Evolutionary conservation across 2,329 filamentous ascomycete genomes (phyloP), one percentile per base, ranked within the genome.

Genomic region (Trichoderma lentiforme): DNA sequence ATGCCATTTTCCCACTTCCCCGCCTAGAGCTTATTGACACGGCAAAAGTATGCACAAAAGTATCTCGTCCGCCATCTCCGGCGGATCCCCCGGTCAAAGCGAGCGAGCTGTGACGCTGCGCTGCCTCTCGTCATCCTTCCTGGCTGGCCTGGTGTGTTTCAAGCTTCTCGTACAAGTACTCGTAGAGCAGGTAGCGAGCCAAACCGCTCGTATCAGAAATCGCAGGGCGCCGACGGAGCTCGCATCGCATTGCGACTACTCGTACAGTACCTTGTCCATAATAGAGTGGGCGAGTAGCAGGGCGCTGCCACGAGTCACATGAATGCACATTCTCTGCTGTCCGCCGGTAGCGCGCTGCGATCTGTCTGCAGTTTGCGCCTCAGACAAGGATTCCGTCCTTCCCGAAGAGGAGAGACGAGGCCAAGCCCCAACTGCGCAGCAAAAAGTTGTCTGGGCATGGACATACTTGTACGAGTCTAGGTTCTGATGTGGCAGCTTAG

Each of bases 401-500:
- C 66, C 66, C 66, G 66, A 61, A 69, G 66, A 61, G 66, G 66
- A 62, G 57, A 69, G 66, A 68, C 32, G 65, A 68, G 30, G 65
- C 65, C 65, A 58, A 58, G 65, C 34, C 64, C 36, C 9, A n/a
- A 24, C 58, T 47, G 36, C 61, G 58, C 63, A 56, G 51, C 63
- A 36, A 36, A 28, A 12, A 51, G 43, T n/a, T 21, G 18, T 66
- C 24, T 32, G 43, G 43, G 43, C 43, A 51, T 51, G 43, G 43
- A 21, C 43, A 53, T 24, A 53, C 21, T 30, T 67, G 57, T 60
- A 24, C 28, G 57, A 60, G 57, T 21, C 57, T n/a, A 60, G 57
- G 32, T 60, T n/a, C 56, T 32, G 30, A 32, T 36, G 71, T 75
- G 74, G 73, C 65, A 73, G 74, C 71, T 64, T 63, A 32, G 57